Conservation (phyloP, 768 basidiomycete genomes). For the Trametes elegans region DNA sequence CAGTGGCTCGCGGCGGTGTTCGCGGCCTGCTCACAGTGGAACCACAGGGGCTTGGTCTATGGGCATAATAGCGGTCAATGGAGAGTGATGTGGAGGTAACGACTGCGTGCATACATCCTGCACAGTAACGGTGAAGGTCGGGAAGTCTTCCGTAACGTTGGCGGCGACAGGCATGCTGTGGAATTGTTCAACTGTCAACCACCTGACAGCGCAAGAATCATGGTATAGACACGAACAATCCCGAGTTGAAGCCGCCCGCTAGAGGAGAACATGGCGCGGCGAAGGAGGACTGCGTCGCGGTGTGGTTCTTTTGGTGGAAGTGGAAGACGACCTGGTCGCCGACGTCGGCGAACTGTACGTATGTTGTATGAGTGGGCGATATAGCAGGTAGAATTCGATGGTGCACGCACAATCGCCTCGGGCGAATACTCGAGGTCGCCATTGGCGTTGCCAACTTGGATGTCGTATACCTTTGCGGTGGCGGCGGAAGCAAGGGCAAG, state of each 20-base stretch:
- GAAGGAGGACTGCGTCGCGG: conserved; percentile 35
- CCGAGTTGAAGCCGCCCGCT: conserved; percentile 53
- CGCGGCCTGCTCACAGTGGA: conserved; percentile 54
- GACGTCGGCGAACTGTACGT: conserved; percentile 39
- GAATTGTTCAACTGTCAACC: neutral
- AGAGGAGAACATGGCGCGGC: conserved; percentile 48
- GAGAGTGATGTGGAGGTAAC: neutral
- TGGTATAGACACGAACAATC: conserved; percentile 46
- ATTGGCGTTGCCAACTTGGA: conserved; percentile 51
- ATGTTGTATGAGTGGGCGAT: neutral
- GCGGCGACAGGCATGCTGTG: conserved; percentile 50
- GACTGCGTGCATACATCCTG: conserved; percentile 32
- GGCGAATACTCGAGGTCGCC: conserved; percentile 46
- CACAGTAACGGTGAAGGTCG: conserved; percentile 46
- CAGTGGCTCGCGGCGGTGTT: conserved; percentile 55
- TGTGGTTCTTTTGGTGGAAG: conserved; percentile 53
- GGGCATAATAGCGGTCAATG: conserved; percentile 5
- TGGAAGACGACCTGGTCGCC: conserved; percentile 64
- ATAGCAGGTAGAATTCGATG: neutral
- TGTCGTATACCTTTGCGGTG: conserved; percentile 47
- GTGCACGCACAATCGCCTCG: conserved; percentile 48
- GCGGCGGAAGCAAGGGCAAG: conserved; percentile 50
- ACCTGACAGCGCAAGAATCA: neutral
- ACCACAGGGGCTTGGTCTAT: conserved; percentile 57
- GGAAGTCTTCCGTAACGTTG: conserved; percentile 46